Evolutionary conservation across 495 filamentous ascomycete genomes (phyloP).

Genomic region (Neurospora tetrasperma): DNA sequence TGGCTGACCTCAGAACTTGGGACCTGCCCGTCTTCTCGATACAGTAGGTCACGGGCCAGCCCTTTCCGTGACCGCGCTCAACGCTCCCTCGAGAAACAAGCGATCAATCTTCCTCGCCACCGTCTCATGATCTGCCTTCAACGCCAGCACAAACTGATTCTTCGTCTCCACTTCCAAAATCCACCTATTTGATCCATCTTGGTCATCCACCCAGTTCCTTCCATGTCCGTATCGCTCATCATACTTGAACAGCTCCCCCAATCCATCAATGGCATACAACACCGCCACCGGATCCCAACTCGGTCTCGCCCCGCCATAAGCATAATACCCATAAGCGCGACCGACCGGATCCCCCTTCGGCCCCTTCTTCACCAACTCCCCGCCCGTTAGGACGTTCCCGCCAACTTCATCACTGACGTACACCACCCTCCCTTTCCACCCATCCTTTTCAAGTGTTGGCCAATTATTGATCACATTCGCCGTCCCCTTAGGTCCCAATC

Average conservation of each 20-base stretch:
- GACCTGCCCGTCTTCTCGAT: not conserved
- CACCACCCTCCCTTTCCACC: constrained; percentile 25
- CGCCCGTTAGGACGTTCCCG: constrained; percentile 25
- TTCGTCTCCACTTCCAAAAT: constrained; percentile 18
- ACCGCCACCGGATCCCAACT: constrained; percentile 39
- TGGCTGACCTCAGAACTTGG: not conserved
- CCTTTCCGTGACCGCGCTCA: not conserved
- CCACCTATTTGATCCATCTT: constrained; percentile 27
- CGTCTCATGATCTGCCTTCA: constrained; percentile 7
- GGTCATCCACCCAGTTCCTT: constrained; percentile 14
- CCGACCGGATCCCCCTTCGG: constrained; percentile 27
- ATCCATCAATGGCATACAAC: constrained; percentile 28
- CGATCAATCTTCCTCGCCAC: constrained; percentile 17
- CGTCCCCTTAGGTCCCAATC: constrained; percentile 2
- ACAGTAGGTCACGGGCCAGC: not conserved
- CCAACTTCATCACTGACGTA: constrained; percentile 33
- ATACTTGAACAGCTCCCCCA: constrained; percentile 20
- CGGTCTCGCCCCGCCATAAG: constrained; percentile 19
- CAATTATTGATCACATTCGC: constrained; percentile 28
- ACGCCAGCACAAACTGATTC: constrained; percentile 25
- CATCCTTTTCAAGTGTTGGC: not conserved
- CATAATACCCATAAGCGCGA: constrained; percentile 31
- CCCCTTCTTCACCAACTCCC: constrained; percentile 21
- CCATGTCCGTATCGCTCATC: constrained; percentile 21
- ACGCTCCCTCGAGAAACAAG: constrained; percentile 10